Evolutionary conservation across 805 yeast genomes (phyloP).

Genomic region (Helenozyma rhizophorensis): DNA sequence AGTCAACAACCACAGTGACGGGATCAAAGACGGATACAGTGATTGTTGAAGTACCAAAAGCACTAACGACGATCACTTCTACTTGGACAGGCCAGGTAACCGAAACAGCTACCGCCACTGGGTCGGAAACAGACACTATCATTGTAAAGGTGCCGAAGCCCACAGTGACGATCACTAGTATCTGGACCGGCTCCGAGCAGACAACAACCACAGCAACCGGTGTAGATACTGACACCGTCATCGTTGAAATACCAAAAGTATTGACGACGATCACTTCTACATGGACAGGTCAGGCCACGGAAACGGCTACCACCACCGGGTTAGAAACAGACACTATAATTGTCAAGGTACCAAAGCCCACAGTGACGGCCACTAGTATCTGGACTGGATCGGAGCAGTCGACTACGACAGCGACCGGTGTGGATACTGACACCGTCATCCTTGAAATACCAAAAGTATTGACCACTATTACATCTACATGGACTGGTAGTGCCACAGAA

Average conservation of each 20-base stretch:
- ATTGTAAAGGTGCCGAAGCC: background rate
- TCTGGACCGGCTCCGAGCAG: no score
- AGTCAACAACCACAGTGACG: conserved; percentile 1
- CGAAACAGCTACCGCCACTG: no score
- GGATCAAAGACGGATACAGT: conserved; percentile 4
- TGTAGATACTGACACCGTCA: no score
- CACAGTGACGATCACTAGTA: background rate
- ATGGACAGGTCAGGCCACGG: conserved; percentile 4
- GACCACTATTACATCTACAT: conserved; percentile 8
- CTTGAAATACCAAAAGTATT: conserved; percentile 4
- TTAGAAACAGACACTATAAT: conserved; percentile 2
- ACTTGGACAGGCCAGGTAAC: no score
- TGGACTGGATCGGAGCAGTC: conserved; percentile 9
- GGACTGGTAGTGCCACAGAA: conserved; percentile 2
- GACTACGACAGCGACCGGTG: no score
- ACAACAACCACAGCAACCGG: no score
- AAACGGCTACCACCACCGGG: conserved; percentile 3
- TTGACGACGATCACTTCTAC: conserved; percentile 7
- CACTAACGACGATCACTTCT: background rate
- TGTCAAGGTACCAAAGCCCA: conserved; percentile 10
- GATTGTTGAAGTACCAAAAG: background rate
- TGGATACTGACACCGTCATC: no score
- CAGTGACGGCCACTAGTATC: conserved; percentile 4
- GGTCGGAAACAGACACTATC: no score
- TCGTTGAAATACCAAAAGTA: no score